Percentiles rank a stretch among this genome's conserved stretches.
These are phyloP conservation scores for Camellia japonica DNA, from an alignment of 148 eudicot genomes.

Conservation along the genomic window DNA sequence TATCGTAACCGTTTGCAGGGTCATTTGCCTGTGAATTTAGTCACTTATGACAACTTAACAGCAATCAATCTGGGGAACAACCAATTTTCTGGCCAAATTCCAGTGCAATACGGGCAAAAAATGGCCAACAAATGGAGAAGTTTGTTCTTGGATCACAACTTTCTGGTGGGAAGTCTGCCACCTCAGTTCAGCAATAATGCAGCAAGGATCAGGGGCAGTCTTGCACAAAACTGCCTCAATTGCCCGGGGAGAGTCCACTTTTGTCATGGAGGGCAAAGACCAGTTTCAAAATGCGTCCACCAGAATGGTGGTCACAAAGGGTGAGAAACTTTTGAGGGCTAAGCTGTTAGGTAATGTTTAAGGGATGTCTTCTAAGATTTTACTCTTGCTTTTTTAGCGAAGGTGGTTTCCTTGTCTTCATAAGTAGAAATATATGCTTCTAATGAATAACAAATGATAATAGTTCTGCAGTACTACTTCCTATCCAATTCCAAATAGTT, in stretches of 20 bases:
- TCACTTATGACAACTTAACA: slow-evolving; percentile 43
- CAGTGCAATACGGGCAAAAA: slow-evolving; percentile 43
- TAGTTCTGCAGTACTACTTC: not conserved
- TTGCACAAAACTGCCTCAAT: slow-evolving; percentile 62
- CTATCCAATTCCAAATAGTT: too few relatives aligned
- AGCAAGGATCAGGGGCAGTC: slow-evolving; percentile 38
- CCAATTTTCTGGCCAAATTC: slow-evolving; percentile 57
- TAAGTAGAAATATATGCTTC: not conserved
- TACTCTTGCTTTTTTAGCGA: not conserved
- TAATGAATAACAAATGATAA: not conserved
- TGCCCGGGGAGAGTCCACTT: slow-evolving; percentile 43
- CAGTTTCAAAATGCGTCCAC: slow-evolving; percentile 41
- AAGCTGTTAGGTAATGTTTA: not conserved
- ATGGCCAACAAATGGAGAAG: slow-evolving; percentile 50
- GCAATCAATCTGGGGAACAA: slow-evolving; percentile 49
- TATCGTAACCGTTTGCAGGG: slow-evolving; percentile 56
- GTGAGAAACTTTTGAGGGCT: not conserved
- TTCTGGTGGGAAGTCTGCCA: slow-evolving; percentile 57
- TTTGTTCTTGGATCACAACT: slow-evolving; percentile 58
- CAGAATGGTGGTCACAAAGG: not conserved
- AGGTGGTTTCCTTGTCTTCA: not conserved
- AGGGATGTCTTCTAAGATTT: not conserved
- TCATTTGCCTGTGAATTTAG: slow-evolving; percentile 50
- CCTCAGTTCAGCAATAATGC: slow-evolving; percentile 25
- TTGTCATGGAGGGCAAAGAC: slow-evolving; percentile 72